Evolutionary conservation across 768 basidiomycete genomes (phyloP).

Genomic region (Mycena metata): DNA sequence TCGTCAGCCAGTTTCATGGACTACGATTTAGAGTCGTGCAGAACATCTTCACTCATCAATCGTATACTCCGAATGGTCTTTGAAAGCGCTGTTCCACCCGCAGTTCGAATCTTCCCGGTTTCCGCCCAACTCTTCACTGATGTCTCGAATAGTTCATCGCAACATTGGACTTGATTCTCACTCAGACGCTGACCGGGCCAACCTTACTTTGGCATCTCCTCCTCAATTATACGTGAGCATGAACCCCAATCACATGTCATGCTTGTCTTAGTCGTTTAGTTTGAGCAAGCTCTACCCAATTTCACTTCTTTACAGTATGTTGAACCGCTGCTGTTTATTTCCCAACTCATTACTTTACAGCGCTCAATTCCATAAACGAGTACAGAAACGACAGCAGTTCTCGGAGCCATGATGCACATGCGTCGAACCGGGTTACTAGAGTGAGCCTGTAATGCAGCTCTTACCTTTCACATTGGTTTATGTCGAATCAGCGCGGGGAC

Average conservation of each 20-base stretch:
- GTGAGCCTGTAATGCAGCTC: neutral
- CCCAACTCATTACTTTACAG: no score
- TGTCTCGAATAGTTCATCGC: slow-evolving; percentile 15
- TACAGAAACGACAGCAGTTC: slow-evolving; percentile 1
- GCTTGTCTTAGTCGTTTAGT: neutral
- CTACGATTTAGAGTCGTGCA: neutral
- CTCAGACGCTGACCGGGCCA: slow-evolving; percentile 11
- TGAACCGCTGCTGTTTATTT: no score
- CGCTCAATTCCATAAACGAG: slow-evolving; percentile 23
- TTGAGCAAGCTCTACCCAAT: slow-evolving; percentile 26
- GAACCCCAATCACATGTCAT: no score
- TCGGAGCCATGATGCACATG: neutral
- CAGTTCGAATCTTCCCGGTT: neutral
- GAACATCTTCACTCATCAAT: slow-evolving; percentile 17
- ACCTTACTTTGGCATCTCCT: slow-evolving; percentile 23
- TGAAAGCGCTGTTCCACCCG: slow-evolving; percentile 26
- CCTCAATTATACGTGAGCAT: slow-evolving; percentile 16
- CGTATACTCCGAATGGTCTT: slow-evolving; percentile 23
- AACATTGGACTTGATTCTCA: slow-evolving; percentile 19
- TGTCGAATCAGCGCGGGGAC: slow-evolving; percentile 3
- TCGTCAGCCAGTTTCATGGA: neutral
- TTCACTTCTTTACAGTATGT: slow-evolving; percentile 9
- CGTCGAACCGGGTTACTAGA: neutral
- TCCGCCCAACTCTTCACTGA: neutral
- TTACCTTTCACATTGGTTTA: neutral